Evolutionary conservation across 1,284 basidiomycete genomes (phyloP).

Genomic region (Cystobasidium pallidum): DNA sequence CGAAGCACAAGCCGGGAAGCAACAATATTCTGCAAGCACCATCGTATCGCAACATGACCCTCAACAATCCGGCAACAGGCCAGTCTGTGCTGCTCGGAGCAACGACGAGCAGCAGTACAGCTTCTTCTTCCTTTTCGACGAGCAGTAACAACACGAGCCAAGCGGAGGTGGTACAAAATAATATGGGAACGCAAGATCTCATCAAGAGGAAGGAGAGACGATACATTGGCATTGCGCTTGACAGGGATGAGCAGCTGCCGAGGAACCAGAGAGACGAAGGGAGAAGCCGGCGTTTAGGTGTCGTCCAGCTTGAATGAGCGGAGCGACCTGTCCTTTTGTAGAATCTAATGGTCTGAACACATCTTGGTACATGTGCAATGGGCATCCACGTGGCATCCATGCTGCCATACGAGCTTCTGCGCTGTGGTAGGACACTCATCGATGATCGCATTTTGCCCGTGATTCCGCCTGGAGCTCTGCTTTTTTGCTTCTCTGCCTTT

Average conservation of each 20-base stretch:
- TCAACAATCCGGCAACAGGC: conserved; percentile 34
- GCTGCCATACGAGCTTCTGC: too few relatives aligned
- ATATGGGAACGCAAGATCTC: conserved; percentile 16
- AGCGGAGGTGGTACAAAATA: conserved; percentile 10
- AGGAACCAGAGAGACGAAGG: conserved; percentile 72
- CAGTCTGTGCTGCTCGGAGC: conserved; percentile 7
- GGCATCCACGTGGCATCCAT: too few relatives aligned
- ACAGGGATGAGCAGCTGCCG: conserved; percentile 73
- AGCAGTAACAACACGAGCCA: conserved; percentile 17
- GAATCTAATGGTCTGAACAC: too few relatives aligned
- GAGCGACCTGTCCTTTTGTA: too few relatives aligned
- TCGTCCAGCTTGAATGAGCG: conserved; percentile 65
- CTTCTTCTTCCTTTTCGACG: conserved; percentile 39
- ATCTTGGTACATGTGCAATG: too few relatives aligned
- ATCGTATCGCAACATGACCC: conserved; percentile 8
- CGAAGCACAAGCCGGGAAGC: conserved; percentile 11
- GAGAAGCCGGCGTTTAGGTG: conserved; percentile 73
- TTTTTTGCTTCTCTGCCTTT: background rate
- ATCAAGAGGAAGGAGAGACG: conserved; percentile 47
- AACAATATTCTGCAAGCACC: conserved; percentile 28
- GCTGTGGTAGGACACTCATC: too few relatives aligned
- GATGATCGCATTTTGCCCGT: too few relatives aligned
- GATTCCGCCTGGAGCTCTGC: background rate
- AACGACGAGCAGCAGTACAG: conserved; percentile 14
- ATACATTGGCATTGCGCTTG: conserved; percentile 78